These are phyloP conservation scores for Didymella sp. DNA, from an alignment of 2,329 filamentous ascomycete genomes.

Conservation along the genomic window DNA sequence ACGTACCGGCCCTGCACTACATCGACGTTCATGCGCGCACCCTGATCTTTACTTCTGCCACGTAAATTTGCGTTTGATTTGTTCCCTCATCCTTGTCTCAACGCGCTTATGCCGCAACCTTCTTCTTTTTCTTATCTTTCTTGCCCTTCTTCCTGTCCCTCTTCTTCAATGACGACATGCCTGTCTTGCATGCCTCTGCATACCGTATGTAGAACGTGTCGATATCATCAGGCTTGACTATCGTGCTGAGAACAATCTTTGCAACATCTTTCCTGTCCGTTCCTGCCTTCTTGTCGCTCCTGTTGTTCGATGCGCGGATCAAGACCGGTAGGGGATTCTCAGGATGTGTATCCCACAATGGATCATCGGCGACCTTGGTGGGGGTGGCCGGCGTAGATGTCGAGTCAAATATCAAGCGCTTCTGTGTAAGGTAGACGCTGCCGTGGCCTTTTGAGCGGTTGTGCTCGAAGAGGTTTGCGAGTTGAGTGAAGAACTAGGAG, in stretches of 20 bases:
- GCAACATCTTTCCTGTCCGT: constrained; percentile 55
- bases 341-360: constrained; percentile 67
- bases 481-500: constrained; percentile 73
- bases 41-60: background rate
- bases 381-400: constrained; percentile 46
- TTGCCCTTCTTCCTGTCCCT: constrained; percentile 87
- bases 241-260: constrained; percentile 79
- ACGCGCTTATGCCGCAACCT: constrained; percentile 46
- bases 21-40: background rate
- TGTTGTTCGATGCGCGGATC: constrained; percentile 84
- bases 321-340: constrained; percentile 72
- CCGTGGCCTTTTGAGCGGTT: constrained; percentile 75
- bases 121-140: constrained; percentile 75
- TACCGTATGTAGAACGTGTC: constrained; percentile 84
- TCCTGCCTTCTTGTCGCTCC: constrained; percentile 55
- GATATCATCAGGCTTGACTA: constrained; percentile 77
- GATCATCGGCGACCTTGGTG: constrained; percentile 56
- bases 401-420: constrained; percentile 63
- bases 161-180: constrained; percentile 91
- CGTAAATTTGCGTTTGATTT: background rate
- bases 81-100: no score
- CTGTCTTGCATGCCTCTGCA: constrained; percentile 87
- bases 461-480: constrained; percentile 71
- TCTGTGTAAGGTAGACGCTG: constrained; percentile 77
- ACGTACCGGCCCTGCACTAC: background rate